phyloP scores from a whole-genome alignment of 495 filamentous ascomycete genomes.

The Hypomontagnella monticulosa region DNA sequence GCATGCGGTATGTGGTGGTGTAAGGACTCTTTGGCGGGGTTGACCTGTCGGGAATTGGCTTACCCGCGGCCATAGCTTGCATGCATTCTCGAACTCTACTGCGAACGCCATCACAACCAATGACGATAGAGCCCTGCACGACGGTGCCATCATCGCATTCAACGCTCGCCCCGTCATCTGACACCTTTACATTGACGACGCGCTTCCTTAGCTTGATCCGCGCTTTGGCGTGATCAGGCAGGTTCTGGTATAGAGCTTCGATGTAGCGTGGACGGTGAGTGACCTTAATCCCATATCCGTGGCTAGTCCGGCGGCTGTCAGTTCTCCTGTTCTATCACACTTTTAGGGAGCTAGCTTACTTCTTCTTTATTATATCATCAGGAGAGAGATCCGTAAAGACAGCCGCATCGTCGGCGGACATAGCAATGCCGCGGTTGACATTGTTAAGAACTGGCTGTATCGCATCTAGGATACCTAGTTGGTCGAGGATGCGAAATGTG shows the following conservation, averaged over 20 bases:
- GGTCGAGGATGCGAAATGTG: conserved; percentile 56
- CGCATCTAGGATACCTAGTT: conserved; percentile 55
- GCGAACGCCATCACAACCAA: conserved; percentile 65
- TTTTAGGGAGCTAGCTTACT: conserved; percentile 16
- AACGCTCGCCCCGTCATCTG: conserved; percentile 44
- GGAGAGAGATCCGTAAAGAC: neutral
- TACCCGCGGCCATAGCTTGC: conserved; percentile 46
- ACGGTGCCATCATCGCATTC: conserved; percentile 53
- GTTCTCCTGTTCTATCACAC: neutral
- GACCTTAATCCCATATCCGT: conserved; percentile 49
- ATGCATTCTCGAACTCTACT: conserved; percentile 56
- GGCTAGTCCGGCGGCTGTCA: conserved; percentile 32
- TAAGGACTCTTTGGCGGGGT: conserved; percentile 42
- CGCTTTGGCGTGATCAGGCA: conserved; percentile 47
- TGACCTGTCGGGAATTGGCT: conserved; percentile 30
- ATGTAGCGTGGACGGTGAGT: conserved; percentile 50
- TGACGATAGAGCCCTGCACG: conserved; percentile 57
- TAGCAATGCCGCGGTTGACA: conserved; percentile 26
- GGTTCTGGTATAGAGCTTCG: conserved; percentile 46
- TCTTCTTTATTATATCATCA: conserved; percentile 4
- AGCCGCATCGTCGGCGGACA: conserved; percentile 39
- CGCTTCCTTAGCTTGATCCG: conserved; percentile 46
- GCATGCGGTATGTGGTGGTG: conserved; percentile 42
- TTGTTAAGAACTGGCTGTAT: conserved; percentile 24
- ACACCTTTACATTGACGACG: conserved; percentile 41